Evolutionary conservation across 1,139 yeast genomes (phyloP).

Genomic region (Komagataea norvegica): DNA sequence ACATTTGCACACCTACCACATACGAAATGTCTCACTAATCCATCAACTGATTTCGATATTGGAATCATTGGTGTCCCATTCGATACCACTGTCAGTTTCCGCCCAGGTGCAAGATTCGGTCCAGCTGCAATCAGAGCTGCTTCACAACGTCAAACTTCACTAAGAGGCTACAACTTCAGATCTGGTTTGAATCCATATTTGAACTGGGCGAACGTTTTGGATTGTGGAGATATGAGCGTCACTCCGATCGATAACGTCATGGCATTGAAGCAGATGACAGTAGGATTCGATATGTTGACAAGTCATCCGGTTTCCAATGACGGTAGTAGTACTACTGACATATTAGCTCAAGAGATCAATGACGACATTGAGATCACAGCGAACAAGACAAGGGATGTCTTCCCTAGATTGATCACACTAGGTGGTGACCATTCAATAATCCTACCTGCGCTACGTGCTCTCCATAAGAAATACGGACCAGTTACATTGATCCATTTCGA

Average conservation of each 20-base stretch:
- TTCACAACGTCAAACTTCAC: constrained; percentile 63
- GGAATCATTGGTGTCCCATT: constrained; percentile 74
- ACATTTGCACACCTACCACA: constrained; percentile 71
- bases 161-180: constrained; percentile 65
- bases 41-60: constrained; percentile 49
- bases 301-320: constrained; percentile 3
- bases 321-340: too few species aligned
- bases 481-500: constrained; percentile 70
- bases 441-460: constrained; percentile 64
- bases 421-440: constrained; percentile 80
- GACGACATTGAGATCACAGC: constrained; percentile 1
- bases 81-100: constrained; percentile 69
- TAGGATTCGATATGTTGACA: constrained; percentile 40
- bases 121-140: constrained; percentile 72
- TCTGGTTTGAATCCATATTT: constrained; percentile 48
- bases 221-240: constrained; percentile 80
- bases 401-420: constrained; percentile 63
- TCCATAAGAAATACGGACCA: constrained; percentile 55
- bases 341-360: neutral
- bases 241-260: constrained; percentile 71
- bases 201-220: constrained; percentile 63
- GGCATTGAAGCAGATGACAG: constrained; percentile 68
- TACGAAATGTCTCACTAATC: constrained; percentile 49
- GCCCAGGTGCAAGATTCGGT: constrained; percentile 79
- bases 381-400: constrained; percentile 19